Evolutionary conservation across 768 basidiomycete species (phyloP), one percentile per base, ranked within the genome.

Genomic region (Collybiopsis confluens): DNA sequence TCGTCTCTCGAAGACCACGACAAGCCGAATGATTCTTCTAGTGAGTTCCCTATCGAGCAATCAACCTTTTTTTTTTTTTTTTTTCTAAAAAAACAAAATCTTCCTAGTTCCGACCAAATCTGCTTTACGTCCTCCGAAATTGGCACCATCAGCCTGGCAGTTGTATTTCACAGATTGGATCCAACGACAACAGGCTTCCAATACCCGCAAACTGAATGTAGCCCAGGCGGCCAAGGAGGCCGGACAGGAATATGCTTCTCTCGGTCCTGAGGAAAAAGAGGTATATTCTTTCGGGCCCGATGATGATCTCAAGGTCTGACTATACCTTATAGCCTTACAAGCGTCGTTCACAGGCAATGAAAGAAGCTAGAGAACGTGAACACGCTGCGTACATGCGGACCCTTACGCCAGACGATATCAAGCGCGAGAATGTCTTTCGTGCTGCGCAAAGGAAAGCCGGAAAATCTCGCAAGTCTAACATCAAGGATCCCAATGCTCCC

Each of bases 81-180:
- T 45, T 47, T 51, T 50, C 56, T 52, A 52, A 52, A 52, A 62
- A 61, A 50, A 43, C 56, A 53, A 9, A 20, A 40, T 59, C 56
- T 63, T 62, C 66, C 54, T 68, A 86, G 87, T 76, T 35, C 81
- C 81, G 43, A 72, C 81, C 52, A 93, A 88, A 70, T 93, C 93
- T 37, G 70, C 83, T 10, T 75, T 97, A 54, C 85, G 86, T 40
- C 92, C 90, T 18, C 93, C 93, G 45, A 93, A 94, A 73, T 79
- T 93, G 61, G 91, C 94, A 5, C 92, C 90, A 3, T 94, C 92
- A 2, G 91, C 93, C 52, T 97, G 94, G 94, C 94, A 97, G 69
- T 79, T 97, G 41, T 97, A 92, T 70, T 96, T 97, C 67, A 92
- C 92, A 21, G 92, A 96, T 65, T 94, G 90, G 84, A 93, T 97